Base-by-base conservation (phyloP, 768 basidiomycete species). In the Antrodiella citrinella region DNA sequence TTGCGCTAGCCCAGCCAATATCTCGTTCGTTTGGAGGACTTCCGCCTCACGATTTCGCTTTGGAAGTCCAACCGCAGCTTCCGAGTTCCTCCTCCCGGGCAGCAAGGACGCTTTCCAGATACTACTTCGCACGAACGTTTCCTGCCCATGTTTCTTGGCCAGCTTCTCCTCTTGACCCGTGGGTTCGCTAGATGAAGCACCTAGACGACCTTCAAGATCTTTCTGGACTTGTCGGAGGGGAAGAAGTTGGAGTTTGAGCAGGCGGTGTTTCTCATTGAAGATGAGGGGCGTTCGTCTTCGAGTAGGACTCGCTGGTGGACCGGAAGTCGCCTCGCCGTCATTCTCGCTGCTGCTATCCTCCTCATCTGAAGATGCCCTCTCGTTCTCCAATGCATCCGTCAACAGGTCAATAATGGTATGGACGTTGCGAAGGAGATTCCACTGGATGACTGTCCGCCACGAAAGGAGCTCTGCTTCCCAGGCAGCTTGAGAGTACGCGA, bases 381-480 rank as follows among this genome's bases (percentile, higher is more conserved):
- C 39, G 9, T 18, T 5, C 5, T 35, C 39, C 54, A 55, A 80
- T 56, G 84, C 82, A 26, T 72, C 73, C 13, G 66, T 59, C 39
- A 86, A 68, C 38, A 76, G 67, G 45, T 84, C 76, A 19, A 87
- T 70, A 42, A 85, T 77, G 23, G 70, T 67, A 53, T 83, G 78
- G 57, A 86, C 74, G 54, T 86, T 87, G 59, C 84, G 80, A 48
- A 89, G 74, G 63, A 91, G 78, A 62, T 91, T 91, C 57, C 90
- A 77, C 56, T 84, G 81, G 51, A 91, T 81, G 51, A 91, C 84
- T 13, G 78, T 68, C 19, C 84, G 77, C 87, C 87, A 91, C 22
- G 82, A 76, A 1, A 72, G 68, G 40, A 78, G 78, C 57, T 89
- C 83, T 54, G 83, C 77, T 3, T 72, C 66, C 81, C 86, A 89